Evolutionary conservation across 108 stramenopile species (phyloP).

Genomic region (Schizochytrium sp.): DNA sequence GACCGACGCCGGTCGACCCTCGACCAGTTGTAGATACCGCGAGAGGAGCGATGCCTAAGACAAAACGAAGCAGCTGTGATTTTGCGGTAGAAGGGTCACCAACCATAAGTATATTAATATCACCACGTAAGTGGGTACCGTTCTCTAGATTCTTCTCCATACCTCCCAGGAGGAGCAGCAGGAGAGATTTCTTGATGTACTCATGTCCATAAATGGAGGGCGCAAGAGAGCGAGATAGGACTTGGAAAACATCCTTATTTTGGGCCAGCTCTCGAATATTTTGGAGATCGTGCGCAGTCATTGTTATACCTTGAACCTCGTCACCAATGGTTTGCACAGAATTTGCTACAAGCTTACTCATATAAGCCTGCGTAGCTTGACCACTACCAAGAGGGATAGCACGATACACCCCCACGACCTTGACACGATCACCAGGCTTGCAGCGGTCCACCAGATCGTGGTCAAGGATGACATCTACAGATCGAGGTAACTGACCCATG

Average conservation of each 20-base stretch:
- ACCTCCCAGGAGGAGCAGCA: constrained; percentile 91
- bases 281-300: constrained; percentile 83
- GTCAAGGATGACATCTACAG: constrained; percentile 89
- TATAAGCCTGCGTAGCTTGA: constrained; percentile 78
- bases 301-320: constrained; percentile 83
- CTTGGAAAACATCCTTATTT: constrained; percentile 80
- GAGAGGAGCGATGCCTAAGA: constrained; percentile 93
- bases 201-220: constrained; percentile 98
- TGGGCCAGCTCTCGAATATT: constrained; percentile 85
- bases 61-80: constrained; percentile 92
- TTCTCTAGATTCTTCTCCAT: constrained; percentile 95
- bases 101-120: constrained; percentile 99
- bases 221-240: constrained; percentile 86
- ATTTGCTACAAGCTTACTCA: constrained; percentile 94
- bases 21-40: constrained; percentile 95
- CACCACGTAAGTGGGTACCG: constrained; percentile 97
- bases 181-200: constrained; percentile 94
- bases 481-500: constrained; percentile 97
- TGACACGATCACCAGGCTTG: constrained; percentile 97
- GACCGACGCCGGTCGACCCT: constrained; percentile 97
- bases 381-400: constrained; percentile 73
- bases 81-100: constrained; percentile 99
- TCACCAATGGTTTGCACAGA: constrained; percentile 89
- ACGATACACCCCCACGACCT: constrained; percentile 89
- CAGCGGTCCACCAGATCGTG: constrained; percentile 92